Evolutionary conservation across 2,329 filamentous ascomycete genomes (phyloP).

Genomic region (Colletotrichum higginsianum): DNA sequence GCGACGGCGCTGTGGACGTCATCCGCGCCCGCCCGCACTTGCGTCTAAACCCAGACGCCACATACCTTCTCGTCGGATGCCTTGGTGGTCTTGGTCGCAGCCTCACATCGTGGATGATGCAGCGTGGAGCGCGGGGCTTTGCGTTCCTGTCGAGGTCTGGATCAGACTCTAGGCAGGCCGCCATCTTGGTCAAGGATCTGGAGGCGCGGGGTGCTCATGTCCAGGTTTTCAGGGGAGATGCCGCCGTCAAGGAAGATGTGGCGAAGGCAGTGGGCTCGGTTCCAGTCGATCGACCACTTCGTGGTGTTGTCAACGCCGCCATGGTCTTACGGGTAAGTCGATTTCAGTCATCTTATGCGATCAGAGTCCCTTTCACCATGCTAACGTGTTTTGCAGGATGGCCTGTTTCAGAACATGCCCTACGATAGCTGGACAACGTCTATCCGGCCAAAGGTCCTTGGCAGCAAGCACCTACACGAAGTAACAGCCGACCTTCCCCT

Average conservation of each 20-base stretch:
- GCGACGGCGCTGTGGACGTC: too few relatives aligned
- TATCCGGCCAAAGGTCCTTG: conserved; percentile 49
- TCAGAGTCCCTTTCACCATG: too few relatives aligned
- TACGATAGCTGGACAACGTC: conserved; percentile 43
- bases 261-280: background rate
- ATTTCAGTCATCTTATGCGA: too few relatives aligned
- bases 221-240: background rate
- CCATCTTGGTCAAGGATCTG: conserved; percentile 44
- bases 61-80: conserved; percentile 49
- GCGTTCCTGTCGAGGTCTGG: conserved; percentile 53
- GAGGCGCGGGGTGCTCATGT: conserved; percentile 39
- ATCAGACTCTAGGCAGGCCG: conserved; percentile 46
- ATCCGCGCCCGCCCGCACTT: too few relatives aligned
- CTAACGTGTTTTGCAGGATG: background rate
- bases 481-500: conserved; percentile 38
- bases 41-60: background rate
- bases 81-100: conserved; percentile 54
- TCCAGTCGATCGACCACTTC: background rate
- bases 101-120: conserved; percentile 53
- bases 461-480: conserved; percentile 54
- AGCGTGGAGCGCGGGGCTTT: conserved; percentile 50
- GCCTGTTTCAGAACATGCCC: background rate
- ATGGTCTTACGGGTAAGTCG: conserved; percentile 14
- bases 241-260: background rate
- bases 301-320: conserved; percentile 5